Evolutionary conservation across 495 filamentous ascomycete genomes (phyloP).

Genomic region (Tuber umbilicatum): DNA sequence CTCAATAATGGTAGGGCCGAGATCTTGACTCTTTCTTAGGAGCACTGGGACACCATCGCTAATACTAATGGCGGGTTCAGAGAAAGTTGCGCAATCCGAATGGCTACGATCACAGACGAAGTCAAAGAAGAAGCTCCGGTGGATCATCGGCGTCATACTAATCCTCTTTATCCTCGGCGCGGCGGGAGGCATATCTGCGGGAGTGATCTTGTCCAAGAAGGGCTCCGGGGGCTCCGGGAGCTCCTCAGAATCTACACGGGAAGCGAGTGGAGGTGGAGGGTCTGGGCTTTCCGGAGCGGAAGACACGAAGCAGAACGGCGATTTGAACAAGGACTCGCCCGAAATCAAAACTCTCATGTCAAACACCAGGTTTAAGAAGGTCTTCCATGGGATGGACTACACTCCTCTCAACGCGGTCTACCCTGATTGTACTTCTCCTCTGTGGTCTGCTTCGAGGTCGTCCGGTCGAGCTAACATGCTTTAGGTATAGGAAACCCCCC

Average conservation of each 20-base stretch:
- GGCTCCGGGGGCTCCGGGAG: background rate
- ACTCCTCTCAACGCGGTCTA: conserved; percentile 88
- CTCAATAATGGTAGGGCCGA: conserved; percentile 18
- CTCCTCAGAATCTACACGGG: conserved; percentile 10
- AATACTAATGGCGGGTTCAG: conserved; percentile 16
- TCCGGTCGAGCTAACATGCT: background rate
- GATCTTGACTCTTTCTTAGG: background rate
- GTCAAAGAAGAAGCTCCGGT: conserved; percentile 61
- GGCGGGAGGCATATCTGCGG: conserved; percentile 70
- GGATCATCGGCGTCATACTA: conserved; percentile 60
- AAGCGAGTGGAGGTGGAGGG: conserved; percentile 29
- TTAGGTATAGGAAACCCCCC: conserved; percentile 58
- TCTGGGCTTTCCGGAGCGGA: conserved; percentile 36
- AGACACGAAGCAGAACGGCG: conserved; percentile 55
- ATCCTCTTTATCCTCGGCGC: conserved; percentile 62
- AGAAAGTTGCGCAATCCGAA: conserved; percentile 43
- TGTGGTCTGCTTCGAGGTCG: background rate
- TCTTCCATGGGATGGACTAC: conserved; percentile 96
- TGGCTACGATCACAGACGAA: conserved; percentile 55
- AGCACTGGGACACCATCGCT: background rate
- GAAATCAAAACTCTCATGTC: conserved; percentile 77
- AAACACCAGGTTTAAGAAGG: conserved; percentile 75
- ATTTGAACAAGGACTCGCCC: conserved; percentile 63
- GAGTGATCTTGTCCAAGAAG: conserved; percentile 54
- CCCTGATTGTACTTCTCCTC: conserved; percentile 56